Percentiles rank a stretch among this genome's conserved stretches.
Conservation (phyloP, 2,329 filamentous ascomycete genomes). For the Pyrenochaeta sp. region DNA sequence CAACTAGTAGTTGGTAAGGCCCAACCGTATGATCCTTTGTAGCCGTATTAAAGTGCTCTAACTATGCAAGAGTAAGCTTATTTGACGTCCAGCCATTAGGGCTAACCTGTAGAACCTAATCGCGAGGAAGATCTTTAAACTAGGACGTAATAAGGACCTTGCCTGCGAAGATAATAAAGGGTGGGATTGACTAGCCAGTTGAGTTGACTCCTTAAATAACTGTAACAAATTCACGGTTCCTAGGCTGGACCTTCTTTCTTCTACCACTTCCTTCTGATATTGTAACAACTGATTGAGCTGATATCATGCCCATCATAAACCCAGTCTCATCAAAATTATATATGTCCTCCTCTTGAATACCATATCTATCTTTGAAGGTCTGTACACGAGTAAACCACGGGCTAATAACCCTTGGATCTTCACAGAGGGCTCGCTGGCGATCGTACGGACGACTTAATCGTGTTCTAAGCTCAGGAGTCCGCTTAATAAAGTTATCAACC, state of each 20-base stretch:
- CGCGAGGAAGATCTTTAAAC: no score
- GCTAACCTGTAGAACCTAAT: no score
- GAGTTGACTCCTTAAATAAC: no score
- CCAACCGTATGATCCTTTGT: no score
- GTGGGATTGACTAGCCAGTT: conserved; percentile 11
- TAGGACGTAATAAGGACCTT: conserved; percentile 8
- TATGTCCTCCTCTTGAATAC: conserved; percentile 18
- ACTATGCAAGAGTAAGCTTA: no score
- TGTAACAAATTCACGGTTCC: conserved; percentile 39
- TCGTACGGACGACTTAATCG: conserved; percentile 16
- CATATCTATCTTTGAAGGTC: conserved; percentile 7
- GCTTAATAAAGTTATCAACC: no score
- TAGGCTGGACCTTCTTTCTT: conserved; percentile 29
- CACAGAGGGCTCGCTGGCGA: conserved; percentile 11
- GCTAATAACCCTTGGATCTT: conserved; percentile 13
- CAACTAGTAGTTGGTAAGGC: no score
- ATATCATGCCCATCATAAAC: conserved; percentile 44
- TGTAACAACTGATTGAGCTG: conserved; percentile 33
- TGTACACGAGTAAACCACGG: conserved; percentile 6
- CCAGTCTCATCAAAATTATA: conserved; percentile 40
- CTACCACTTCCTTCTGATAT: conserved; percentile 19
- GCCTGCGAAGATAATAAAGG: no score
- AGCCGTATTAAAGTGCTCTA: no score
- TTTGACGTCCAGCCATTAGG: no score
- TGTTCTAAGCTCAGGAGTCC: conserved; percentile 17